Base-by-base conservation (phyloP, 106 monocot species). In the Acorus calamus region DNA sequence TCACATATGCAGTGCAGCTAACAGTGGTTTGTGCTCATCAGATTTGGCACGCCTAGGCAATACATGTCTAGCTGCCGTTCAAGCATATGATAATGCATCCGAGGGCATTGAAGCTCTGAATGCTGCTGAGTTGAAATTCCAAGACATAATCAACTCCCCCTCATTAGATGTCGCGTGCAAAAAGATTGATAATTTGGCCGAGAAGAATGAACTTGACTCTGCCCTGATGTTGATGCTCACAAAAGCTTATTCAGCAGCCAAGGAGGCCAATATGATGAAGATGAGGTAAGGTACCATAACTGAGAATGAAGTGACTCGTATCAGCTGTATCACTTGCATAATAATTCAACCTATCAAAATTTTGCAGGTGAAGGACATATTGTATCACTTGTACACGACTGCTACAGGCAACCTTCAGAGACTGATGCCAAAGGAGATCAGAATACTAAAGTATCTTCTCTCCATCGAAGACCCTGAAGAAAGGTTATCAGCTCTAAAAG, bases 391-490 rank as follows among this genome's bases (percentile, higher is more conserved):
- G 44, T 96, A 96, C 59, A 91, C 74, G 80, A 79, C 84, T 69
- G 79, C 84, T 61, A 76, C 83, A 43, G 91, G 82, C 47, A 96
- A 91, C 69, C 79, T 96, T 49, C 86, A 96, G 74, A 82, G 85
- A 68, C 80, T 91, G 47, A 82, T 96, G 76, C 96, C 96, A 44
- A 96, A 96, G 62, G 96, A 96, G 65, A 85, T 96, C 49, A 84
- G 96, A 63, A 96, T 96, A 72, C 71, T 96, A 3, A 91, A 87
- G 47, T 82, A 87, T 74, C 80, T 96, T 53, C 77, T 96, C 50
- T 79, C 76, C 47, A 76, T 96, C 50, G 74, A 91, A 59, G 87
- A 87, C 53, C 85, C 84, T 8, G 82, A 87, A 60, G 85, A 91
- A 64, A 70, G 62, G 49, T 42, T 77, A n/a, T 69, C 51, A 66